Evolutionary conservation across 75 land plant genomes (phyloP), one percentile per base, ranked within the genome.

Genomic region (Chamaecyparis obtusa): DNA sequence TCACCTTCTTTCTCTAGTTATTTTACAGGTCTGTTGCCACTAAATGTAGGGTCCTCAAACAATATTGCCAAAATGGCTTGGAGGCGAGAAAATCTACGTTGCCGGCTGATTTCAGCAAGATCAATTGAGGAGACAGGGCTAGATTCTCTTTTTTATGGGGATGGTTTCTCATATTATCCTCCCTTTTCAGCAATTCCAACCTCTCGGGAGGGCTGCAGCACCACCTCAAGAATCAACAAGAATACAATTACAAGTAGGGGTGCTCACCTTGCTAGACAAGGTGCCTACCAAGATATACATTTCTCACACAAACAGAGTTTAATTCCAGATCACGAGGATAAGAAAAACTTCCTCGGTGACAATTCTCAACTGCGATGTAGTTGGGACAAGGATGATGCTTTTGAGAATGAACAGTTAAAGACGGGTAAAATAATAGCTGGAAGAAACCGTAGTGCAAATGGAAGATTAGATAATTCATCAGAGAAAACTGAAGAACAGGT

Each of bases 51-150:
- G 5, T 32, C 35, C 19, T 48, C 36, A 84, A 32, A 27, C 83
- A 46, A 84, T 54, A 39, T 83, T 84, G 88, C 30, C 88, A 86
- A 64, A 60, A 87, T 86, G 90, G 91, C 92, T 74, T 86, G 86
- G 88, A 92, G 86, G 89, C 84, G 90, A 81, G 93, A 91, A 71
- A 88, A 86, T 84, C 71, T 86, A 85, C 88, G 90, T 83, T 49
- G 74, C 27, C 84, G 90, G 87, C 80, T 92, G 43, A 79, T 86
- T 7, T 88, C 93, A 37, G 92, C 90, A 74, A 89, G 93, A 35
- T 92, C 93, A 19, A 88, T 92, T 33, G 93, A 92, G 69, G 93
- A 92, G 87, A 92, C 93, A 9, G 93, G 93, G 21, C 88, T 92
- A 9, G 93, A 91, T 82, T 86, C 93, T 71, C 64, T 60, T n/a